These are phyloP conservation scores for Fusarium sambucinum DNA, from an alignment of 2,329 filamentous ascomycete species.

Conservation along the genomic window DNA sequence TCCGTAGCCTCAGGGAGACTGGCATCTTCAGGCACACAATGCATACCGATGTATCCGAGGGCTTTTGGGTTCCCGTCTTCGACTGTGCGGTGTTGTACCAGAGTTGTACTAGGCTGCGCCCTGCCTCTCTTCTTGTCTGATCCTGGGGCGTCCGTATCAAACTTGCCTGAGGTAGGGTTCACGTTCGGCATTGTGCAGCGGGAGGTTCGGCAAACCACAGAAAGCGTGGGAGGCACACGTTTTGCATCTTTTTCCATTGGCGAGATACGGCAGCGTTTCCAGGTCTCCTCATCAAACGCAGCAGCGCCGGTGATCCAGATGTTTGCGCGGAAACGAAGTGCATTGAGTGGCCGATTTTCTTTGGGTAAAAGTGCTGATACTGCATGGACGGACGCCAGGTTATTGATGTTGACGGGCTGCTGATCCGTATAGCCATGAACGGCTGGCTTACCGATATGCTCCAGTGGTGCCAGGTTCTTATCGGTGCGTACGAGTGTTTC, in stretches of 20 bases:
- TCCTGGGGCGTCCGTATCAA: conserved; percentile 13
- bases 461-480: conserved; percentile 27
- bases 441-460: conserved; percentile 31
- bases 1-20: conserved; percentile 21
- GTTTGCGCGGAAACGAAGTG: conserved; percentile 37
- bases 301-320: conserved; percentile 35
- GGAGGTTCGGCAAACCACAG: conserved; percentile 38
- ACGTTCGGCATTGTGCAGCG: conserved; percentile 40
- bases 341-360: conserved; percentile 37
- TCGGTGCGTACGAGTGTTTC: conserved; percentile 27
- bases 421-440: conserved; percentile 41
- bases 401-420: conserved; percentile 39
- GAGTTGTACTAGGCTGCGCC: conserved; percentile 46
- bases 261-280: conserved; percentile 30
- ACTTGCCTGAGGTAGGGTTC: conserved; percentile 22
- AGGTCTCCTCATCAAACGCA: conserved; percentile 33
- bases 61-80: conserved; percentile 46
- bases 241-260: neutral
- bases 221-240: conserved; percentile 6
- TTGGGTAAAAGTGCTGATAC: conserved; percentile 23
- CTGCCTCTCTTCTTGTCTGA: conserved; percentile 35
- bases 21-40: conserved; percentile 47
- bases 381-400: conserved; percentile 30
- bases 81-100: conserved; percentile 41
- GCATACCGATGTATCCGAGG: conserved; percentile 49